phyloP scores from a whole-genome alignment of 2,329 filamentous ascomycete genomes.

The Scedosporium minutisporum region DNA sequence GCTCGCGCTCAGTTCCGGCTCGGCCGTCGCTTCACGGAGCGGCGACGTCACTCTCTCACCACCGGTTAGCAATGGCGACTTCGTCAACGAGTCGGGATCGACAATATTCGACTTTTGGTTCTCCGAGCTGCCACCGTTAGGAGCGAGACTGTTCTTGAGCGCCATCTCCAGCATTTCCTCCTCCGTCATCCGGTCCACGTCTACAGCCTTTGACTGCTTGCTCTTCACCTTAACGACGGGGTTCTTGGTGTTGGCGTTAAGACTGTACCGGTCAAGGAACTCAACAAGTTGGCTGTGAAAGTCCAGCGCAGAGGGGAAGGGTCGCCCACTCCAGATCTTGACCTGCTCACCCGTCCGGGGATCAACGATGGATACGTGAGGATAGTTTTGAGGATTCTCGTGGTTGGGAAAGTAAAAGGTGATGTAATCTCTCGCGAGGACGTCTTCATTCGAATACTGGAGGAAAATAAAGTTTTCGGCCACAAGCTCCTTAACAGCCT shows the following conservation, averaged over 20 bases:
- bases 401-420: conserved; percentile 78
- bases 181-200: conserved; percentile 84
- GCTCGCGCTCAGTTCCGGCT: conserved; percentile 20
- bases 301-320: conserved; percentile 65
- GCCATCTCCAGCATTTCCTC: conserved; percentile 97
- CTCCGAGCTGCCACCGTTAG: conserved; percentile 19
- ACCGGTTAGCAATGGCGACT: conserved; percentile 38
- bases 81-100: conserved; percentile 84
- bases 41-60: conserved; percentile 29
- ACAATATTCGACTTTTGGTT: conserved; percentile 43
- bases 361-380: conserved; percentile 92
- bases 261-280: conserved; percentile 93
- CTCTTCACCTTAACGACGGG: conserved; percentile 73
- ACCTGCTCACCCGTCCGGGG: conserved; percentile 94
- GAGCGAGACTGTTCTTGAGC: conserved; percentile 72
- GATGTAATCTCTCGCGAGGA: conserved; percentile 68
- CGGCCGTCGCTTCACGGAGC: conserved; percentile 15
- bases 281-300: conserved; percentile 89
- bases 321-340: conserved; percentile 85
- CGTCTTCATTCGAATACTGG: conserved; percentile 83
- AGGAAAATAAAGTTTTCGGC: conserved; percentile 92
- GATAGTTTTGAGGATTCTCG: conserved; percentile 82
- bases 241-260: conserved; percentile 82
- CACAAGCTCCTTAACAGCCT: conserved; percentile 66
- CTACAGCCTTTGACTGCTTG: conserved; percentile 58